Evolutionary conservation across 176 grass and related monocot genomes (phyloP), one percentile per base, ranked within the genome.

Genomic region (Paspalum vaginatum): DNA sequence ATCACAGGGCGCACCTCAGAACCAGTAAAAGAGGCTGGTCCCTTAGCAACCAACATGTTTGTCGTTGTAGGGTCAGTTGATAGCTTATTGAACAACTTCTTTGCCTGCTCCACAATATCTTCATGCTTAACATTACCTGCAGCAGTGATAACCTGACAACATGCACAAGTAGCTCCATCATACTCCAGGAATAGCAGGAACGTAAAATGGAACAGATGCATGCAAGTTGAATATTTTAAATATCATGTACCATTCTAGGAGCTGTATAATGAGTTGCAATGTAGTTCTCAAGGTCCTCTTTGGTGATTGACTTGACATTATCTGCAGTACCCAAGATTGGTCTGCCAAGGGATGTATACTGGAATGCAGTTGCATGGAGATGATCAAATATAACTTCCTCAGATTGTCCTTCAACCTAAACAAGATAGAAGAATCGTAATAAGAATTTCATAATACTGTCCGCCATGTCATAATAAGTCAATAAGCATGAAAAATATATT

Each of bases 361-460:
- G 96, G 86, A 99, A 99, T 78, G 92, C 96, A 20, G 96, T 99
- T 62, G 96, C 92, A 95, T 99, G 96, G 6, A 99, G 83, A 84
- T 99, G 96, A 75, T 99, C 96, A 61, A 99, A 99, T 79, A 99
- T 91, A 72, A 99, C 92, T 87, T 99, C 96, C 79, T 95, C 90
- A 6, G 88, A 86, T 78, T 95, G 91, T 61, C 88, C 91, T 75
- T 93, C 90, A 40, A 99, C 93, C 96, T 99, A 85, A 25, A 79
- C 63, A 54, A 76, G 5, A 66, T 42, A 85, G 11, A 83, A 68
- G 4, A 78, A 16, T 65, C 39, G 45, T 63, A 41, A 38, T 69
- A 44, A 70, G 16, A 40, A 41, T 45, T 80, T 45, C 54, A 75
- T 9, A 76, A 66, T 61, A 78, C 8, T 42, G 10, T 9, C 4